These are phyloP conservation scores for Mycocentrospora acerina DNA, from an alignment of 2,329 filamentous ascomycete species.

Conservation along the genomic window DNA sequence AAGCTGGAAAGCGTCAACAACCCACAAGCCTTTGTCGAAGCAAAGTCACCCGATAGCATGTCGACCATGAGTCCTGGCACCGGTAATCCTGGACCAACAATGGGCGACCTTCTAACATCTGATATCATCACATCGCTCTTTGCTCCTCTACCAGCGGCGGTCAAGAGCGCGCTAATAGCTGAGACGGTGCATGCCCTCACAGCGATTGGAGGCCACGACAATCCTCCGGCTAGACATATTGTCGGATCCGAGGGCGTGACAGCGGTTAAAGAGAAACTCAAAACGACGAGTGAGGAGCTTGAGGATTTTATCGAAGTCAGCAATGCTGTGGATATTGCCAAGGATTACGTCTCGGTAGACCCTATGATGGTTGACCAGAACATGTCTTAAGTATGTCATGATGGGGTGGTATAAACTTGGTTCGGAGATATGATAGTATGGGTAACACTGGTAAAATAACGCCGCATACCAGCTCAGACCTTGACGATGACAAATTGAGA, in stretches of 20 bases:
- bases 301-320: slow-evolving; percentile 96
- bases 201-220: slow-evolving; percentile 92
- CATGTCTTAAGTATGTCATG: too few species aligned
- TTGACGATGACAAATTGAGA: too few species aligned
- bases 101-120: slow-evolving; percentile 50
- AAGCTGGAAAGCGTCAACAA: slow-evolving; percentile 63
- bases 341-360: slow-evolving; percentile 9
- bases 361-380: slow-evolving; percentile 6
- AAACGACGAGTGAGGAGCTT: slow-evolving; percentile 92
- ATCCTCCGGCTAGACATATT: slow-evolving; percentile 90
- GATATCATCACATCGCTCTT: slow-evolving; percentile 66
- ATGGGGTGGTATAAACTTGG: too few species aligned
- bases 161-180: slow-evolving; percentile 73
- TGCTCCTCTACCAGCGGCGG: slow-evolving; percentile 65
- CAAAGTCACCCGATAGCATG: slow-evolving; percentile 31
- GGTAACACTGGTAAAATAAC: too few species aligned
- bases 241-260: slow-evolving; percentile 85
- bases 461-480: too few species aligned
- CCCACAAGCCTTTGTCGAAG: slow-evolving; percentile 30
- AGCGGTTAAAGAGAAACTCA: slow-evolving; percentile 92
- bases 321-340: slow-evolving; percentile 72
- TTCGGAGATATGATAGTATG: too few species aligned
- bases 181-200: slow-evolving; percentile 91
- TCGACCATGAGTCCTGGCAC: slow-evolving; percentile 32
- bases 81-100: slow-evolving; percentile 34